A percentile compares a stretch with the other conserved stretches of the same genome.
phyloP scores from a whole-genome alignment of 345 rosid species.

The Streptanthus diversifolius region DNA sequence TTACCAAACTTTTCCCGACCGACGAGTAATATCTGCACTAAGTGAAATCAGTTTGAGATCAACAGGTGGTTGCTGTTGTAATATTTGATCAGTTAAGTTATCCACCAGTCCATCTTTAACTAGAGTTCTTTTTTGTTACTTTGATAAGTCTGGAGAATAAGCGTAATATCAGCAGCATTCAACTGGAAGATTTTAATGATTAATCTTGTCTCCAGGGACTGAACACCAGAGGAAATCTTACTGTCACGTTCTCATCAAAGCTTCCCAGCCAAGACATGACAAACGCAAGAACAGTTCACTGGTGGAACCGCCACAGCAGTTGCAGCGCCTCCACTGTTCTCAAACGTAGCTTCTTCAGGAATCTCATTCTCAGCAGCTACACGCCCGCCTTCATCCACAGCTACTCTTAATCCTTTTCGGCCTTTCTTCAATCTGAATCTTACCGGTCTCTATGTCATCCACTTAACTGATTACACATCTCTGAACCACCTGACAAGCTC shows the following conservation, averaged over 20 bases:
- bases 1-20: background rate
- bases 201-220: constrained; percentile 47
- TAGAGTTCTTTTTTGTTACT: too few species aligned
- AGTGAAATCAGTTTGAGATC: background rate
- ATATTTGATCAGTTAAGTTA: background rate
- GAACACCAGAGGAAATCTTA: constrained; percentile 43
- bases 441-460: constrained; percentile 39
- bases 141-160: too few species aligned
- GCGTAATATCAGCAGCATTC: constrained; percentile 4
- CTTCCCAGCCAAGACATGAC: constrained; percentile 62
- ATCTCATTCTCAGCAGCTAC: constrained; percentile 65
- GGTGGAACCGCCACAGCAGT: constrained; percentile 28
- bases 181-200: background rate
- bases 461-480: constrained; percentile 28
- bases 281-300: constrained; percentile 55
- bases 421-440: constrained; percentile 35
- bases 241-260: constrained; percentile 43
- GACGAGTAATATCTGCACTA: background rate
- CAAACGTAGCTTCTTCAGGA: constrained; percentile 99
- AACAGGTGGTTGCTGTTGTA: background rate
- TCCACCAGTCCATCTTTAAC: too few species aligned
- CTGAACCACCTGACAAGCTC: too few species aligned
- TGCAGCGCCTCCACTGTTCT: constrained; percentile 47
- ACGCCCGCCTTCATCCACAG: constrained; percentile 48
- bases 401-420: constrained; percentile 43